Base-by-base conservation (phyloP, 2,329 filamentous ascomycete genomes). In the Colletotrichum acutatum region DNA sequence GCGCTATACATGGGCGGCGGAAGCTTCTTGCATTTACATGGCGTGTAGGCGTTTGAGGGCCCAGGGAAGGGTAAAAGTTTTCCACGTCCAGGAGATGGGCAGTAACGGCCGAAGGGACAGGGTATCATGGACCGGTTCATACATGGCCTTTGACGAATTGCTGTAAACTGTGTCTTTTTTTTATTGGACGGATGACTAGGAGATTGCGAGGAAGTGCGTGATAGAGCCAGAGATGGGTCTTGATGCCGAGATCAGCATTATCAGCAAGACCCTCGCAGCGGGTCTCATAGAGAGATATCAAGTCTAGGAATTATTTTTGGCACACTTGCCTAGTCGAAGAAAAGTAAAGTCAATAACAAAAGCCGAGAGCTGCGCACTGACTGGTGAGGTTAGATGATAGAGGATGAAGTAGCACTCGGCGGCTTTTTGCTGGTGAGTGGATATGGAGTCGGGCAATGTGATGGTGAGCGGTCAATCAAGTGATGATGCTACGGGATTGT, bases 1-100 rank as follows among this genome's bases (percentile, higher is more conserved):
- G 58, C 58, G 68, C n/a, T 58, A 58, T 59, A 59, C 68, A 63
- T 57, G 56, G 61, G 19, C 22, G 57, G 52, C n/a, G 68, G 61
- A 61, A 66, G 63, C 57, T 74, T 66, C 54, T 63, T 72, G 71
- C 68, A 74, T 74, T 61, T 65, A 24, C 32, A 37, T 53, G 71
- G 71, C 62, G 68, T 54, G 52, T 32, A 30, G 71, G 71, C 62
- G 71, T 73, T 71, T 24, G 56, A n/a, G 61, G 57, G 11, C 67
- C 54, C 56, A 61, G 49, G 52, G 62, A 65, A 66, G 60, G 60
- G 66, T 52, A 56, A 66, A 34, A 32, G 62, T 54, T 68, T 65
- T 60, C 53, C 14, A 42, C 26, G 28, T 37, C 26, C 53, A 28
- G 22, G 24, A 28, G 11, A 42, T 26, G 28, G 34, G 57, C 34